Evolutionary conservation across 2,329 filamentous ascomycete genomes (phyloP).

Genomic region (Phialocephala sp.): DNA sequence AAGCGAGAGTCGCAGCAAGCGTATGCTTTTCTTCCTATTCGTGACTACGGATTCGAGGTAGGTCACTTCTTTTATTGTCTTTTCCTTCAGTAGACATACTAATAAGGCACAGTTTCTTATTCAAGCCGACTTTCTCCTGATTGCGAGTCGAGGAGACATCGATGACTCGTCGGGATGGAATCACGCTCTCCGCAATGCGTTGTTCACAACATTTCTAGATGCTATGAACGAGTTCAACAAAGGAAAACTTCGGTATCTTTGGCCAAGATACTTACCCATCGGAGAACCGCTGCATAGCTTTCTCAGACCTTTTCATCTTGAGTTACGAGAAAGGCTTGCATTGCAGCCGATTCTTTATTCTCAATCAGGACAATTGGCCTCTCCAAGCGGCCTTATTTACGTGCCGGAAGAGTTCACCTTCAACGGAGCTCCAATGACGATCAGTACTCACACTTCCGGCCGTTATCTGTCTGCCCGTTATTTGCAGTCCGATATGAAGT

Average conservation of each 20-base stretch:
- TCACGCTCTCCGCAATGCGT: slow-evolving; percentile 2
- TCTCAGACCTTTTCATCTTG: slow-evolving; percentile 15
- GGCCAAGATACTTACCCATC: slow-evolving; percentile 18
- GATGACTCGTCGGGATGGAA: slow-evolving; percentile 35
- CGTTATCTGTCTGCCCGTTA: slow-evolving; percentile 17
- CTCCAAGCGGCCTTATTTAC: not conserved
- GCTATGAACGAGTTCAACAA: slow-evolving; percentile 15
- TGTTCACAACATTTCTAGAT: slow-evolving; percentile 11
- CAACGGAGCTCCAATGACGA: slow-evolving; percentile 12
- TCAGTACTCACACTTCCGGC: not conserved
- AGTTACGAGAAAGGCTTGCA: not conserved
- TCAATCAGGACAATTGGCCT: not conserved
- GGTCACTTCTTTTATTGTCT: slow-evolving; percentile 7
- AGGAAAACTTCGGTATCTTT: slow-evolving; percentile 16
- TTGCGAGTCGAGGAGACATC: slow-evolving; percentile 37
- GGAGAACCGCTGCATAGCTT: slow-evolving; percentile 16
- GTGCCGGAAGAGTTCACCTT: slow-evolving; percentile 12
- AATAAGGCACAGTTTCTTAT: slow-evolving; percentile 34
- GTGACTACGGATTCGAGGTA: slow-evolving; percentile 38
- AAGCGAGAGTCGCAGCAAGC: slow-evolving; percentile 24
- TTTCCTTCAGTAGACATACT: not conserved
- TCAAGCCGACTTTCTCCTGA: slow-evolving; percentile 40
- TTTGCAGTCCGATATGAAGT: slow-evolving; percentile 4
- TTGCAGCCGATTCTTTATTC: not conserved
- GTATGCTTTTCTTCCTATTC: slow-evolving; percentile 40